These are phyloP conservation scores for Melaleuca quinquenervia DNA, from an alignment of 345 rosid genomes.

Conservation along the genomic window DNA sequence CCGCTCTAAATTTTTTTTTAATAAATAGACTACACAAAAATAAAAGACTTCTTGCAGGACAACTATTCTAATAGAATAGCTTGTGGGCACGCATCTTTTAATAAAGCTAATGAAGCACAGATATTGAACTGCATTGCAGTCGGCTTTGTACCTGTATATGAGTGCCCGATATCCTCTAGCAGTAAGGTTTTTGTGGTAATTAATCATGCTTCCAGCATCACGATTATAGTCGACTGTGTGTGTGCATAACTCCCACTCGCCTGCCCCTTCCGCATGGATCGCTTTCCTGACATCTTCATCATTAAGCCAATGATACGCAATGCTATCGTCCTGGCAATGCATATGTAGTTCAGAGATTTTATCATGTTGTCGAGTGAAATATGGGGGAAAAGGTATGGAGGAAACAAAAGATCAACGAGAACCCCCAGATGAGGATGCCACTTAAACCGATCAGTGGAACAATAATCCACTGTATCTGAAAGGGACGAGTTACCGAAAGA, in stretches of 20 bases:
- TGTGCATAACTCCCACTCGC: conserved; percentile 38
- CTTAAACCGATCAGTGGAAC: neutral
- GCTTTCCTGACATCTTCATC: conserved; percentile 27
- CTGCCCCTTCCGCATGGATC: conserved; percentile 25
- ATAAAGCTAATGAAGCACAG: neutral
- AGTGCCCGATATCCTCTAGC: conserved; percentile 41
- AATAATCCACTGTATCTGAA: neutral
- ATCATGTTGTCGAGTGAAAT: neutral
- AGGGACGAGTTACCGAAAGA: neutral
- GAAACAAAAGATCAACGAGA: neutral
- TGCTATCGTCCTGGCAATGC: conserved; percentile 15
- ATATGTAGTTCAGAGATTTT: neutral
- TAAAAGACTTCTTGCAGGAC: neutral
- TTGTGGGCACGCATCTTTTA: neutral
- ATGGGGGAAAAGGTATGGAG: neutral
- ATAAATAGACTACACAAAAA: too few species aligned
- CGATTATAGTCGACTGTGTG: neutral
- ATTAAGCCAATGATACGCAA: conserved; percentile 31
- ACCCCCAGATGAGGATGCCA: neutral
- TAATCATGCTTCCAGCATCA: conserved; percentile 29
- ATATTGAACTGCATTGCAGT: neutral
- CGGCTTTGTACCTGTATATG: conserved; percentile 35
- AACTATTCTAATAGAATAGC: neutral
- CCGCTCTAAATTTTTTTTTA: too few species aligned
- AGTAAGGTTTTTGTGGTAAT: conserved; percentile 32